phyloP scores from a whole-genome alignment of 306 rosid species.

The Vigna hirtella region DNA sequence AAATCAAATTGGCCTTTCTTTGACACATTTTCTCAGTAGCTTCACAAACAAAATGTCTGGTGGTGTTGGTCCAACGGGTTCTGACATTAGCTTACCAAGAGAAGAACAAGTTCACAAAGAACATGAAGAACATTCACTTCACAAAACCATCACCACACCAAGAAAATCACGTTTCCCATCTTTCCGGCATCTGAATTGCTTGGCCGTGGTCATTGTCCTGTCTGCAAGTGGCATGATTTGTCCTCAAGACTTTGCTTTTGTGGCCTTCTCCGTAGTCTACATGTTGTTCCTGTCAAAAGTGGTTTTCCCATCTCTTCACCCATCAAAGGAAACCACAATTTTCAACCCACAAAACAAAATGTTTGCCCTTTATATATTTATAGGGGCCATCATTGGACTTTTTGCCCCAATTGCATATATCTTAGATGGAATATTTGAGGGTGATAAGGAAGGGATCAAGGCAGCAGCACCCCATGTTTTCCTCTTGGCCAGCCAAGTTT shows the following conservation, averaged over 20 bases:
- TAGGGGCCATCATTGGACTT: constrained; percentile 73
- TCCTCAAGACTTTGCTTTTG: constrained; percentile 69
- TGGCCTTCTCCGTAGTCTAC: constrained; percentile 64
- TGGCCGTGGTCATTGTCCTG: constrained; percentile 64
- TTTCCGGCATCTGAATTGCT: constrained; percentile 70
- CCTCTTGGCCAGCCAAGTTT: constrained; percentile 80
- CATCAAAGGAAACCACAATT: constrained; percentile 50
- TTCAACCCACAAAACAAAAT: constrained; percentile 59
- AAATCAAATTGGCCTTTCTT: background rate
- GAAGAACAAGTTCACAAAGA: constrained; percentile 66
- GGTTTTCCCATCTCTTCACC: constrained; percentile 65
- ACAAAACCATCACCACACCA: constrained; percentile 22
- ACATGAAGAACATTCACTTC: constrained; percentile 36
- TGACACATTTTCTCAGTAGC: background rate
- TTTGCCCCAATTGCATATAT: constrained; percentile 76
- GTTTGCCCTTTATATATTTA: constrained; percentile 59
- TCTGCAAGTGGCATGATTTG: constrained; percentile 85
- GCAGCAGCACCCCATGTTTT: constrained; percentile 93
- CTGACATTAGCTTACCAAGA: constrained; percentile 64
- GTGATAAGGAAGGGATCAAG: constrained; percentile 80
- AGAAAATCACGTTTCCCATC: constrained; percentile 52
- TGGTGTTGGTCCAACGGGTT: constrained; percentile 77
- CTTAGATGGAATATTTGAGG: constrained; percentile 68
- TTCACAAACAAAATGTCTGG: constrained; percentile 69
- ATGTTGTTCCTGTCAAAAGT: constrained; percentile 66